These are phyloP conservation scores for Ascosphaera aggregata DNA, from an alignment of 2,329 filamentous ascomycete species.

Conservation along the genomic window DNA sequence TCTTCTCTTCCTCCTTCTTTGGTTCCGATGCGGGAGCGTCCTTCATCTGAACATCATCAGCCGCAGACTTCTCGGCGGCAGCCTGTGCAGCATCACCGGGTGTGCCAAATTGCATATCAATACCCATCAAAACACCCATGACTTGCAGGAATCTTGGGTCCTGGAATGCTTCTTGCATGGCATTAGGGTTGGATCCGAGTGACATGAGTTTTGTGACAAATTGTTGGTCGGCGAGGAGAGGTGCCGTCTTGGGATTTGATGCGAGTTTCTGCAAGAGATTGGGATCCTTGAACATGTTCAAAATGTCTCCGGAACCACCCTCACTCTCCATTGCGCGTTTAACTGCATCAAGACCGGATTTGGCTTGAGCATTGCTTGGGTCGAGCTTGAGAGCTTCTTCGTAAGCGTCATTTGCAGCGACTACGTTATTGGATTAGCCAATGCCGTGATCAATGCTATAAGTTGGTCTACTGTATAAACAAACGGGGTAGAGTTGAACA, in stretches of 20 bases:
- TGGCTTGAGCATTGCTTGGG: constrained; percentile 74
- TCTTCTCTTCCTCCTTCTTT: constrained; percentile 30
- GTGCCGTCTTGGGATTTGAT: constrained; percentile 76
- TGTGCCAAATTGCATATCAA: constrained; percentile 59
- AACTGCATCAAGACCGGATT: constrained; percentile 65
- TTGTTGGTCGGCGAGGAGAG: constrained; percentile 51
- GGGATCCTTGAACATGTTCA: constrained; percentile 85
- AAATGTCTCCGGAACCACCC: constrained; percentile 52
- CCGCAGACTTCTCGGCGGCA: constrained; percentile 21
- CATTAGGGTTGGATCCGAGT: constrained; percentile 58
- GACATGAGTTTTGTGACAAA: constrained; percentile 84
- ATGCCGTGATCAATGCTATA: constrained; percentile 6
- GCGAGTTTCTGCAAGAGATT: constrained; percentile 77
- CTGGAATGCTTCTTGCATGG: constrained; percentile 55
- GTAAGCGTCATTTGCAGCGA: constrained; percentile 72
- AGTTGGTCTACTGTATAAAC: background rate
- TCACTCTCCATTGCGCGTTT: constrained; percentile 72
- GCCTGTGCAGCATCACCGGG: constrained; percentile 22
- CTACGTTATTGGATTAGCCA: constrained; percentile 13
- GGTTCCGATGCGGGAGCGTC: constrained; percentile 33
- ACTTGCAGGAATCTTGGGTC: constrained; percentile 89
- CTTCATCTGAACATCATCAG: constrained; percentile 58
- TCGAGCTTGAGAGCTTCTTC: constrained; percentile 88
- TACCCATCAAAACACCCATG: constrained; percentile 75
- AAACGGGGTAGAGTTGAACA: constrained; percentile 10